phyloP scores from a whole-genome alignment of 106 monocot genomes.

The Agapanthus africanus region DNA sequence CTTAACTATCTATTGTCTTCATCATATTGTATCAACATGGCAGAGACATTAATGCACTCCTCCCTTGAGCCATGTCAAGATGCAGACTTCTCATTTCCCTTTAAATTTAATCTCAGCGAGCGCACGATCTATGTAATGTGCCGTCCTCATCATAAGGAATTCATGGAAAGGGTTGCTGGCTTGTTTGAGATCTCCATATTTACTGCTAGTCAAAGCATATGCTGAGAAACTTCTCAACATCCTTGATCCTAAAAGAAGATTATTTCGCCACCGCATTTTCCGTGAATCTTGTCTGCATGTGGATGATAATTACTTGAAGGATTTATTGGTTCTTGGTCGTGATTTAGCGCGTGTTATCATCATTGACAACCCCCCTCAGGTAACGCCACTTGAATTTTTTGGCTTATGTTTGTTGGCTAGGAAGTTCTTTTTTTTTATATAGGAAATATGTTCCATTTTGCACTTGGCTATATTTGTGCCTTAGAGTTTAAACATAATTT shows the following conservation, averaged over 20 bases:
- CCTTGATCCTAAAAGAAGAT: constrained; percentile 79
- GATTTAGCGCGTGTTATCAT: constrained; percentile 87
- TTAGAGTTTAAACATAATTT: too few species aligned
- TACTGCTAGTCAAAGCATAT: constrained; percentile 97
- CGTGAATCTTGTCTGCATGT: constrained; percentile 91
- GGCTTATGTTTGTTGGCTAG: not conserved
- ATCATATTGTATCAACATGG: too few species aligned
- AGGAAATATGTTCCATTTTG: too few species aligned
- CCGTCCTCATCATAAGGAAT: constrained; percentile 79
- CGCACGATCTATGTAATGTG: constrained; percentile 89
- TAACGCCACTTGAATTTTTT: constrained; percentile 7
- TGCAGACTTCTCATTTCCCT: constrained; percentile 91
- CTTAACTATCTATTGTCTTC: too few species aligned
- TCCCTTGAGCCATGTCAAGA: constrained; percentile 74
- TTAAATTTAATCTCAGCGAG: constrained; percentile 79
- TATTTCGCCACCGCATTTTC: constrained; percentile 90
- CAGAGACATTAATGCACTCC: constrained; percentile 96
- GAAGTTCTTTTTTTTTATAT: not conserved
- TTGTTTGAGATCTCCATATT: constrained; percentile 90
- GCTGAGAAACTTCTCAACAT: constrained; percentile 87
- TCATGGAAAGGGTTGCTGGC: constrained; percentile 71
- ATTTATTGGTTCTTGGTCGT: constrained; percentile 80
- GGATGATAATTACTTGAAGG: constrained; percentile 94
- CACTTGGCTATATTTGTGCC: too few species aligned
- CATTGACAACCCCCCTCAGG: constrained; percentile 95